Conservation (phyloP, 108 stramenopile species). For the Conticribra guillardii region DNA sequence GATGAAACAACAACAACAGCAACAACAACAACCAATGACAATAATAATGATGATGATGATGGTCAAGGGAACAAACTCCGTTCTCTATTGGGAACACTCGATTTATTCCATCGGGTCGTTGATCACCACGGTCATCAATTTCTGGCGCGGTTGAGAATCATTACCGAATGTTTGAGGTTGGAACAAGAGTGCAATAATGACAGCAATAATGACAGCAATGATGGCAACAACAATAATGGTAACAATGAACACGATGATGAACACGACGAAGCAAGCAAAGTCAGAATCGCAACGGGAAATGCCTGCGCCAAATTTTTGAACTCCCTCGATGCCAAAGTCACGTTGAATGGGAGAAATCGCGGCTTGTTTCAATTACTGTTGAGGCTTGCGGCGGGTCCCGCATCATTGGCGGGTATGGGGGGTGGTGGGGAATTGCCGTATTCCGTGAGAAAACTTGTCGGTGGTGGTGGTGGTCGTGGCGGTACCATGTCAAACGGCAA, state of each 20-base stretch:
- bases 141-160: conserved; percentile 46
- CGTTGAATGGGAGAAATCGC: conserved; percentile 17
- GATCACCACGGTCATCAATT: conserved; percentile 47
- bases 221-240: not conserved
- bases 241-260: not conserved
- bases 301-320: conserved; percentile 16
- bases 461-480: not conserved
- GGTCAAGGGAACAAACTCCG: conserved; percentile 10
- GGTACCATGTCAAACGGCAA: not conserved
- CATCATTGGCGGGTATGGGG: not conserved
- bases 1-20: no score
- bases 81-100: conserved; percentile 56
- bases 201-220: not conserved
- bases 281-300: not conserved
- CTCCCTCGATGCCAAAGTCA: conserved; percentile 26
- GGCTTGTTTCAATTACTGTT: conserved; percentile 37
- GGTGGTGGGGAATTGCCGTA: conserved; percentile 6
- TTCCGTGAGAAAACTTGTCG: conserved; percentile 18
- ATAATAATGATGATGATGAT: conserved; percentile 1
- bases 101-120: conserved; percentile 38
- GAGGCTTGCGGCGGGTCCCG: conserved; percentile 23
- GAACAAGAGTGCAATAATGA: conserved; percentile 32
- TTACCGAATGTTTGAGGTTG: conserved; percentile 61
- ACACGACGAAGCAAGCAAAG: not conserved
- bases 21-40: no score